A percentile compares a stretch with the other conserved stretches of the same genome.
Conservation (phyloP, 164 flowering plant genomes). For the Vitis vinifera region ASM3070453v1 NC_081810.1:20986001-20986500, state of each 20-base stretch:
- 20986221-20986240: neutral
- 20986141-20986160: slow-evolving; percentile 1
- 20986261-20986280: neutral
- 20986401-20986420: slow-evolving; percentile 4
- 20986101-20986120: slow-evolving; percentile 65
- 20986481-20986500: neutral
- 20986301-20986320: slow-evolving; percentile 9
- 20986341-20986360: neutral
- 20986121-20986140: slow-evolving; percentile 39
- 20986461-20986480: neutral
- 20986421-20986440: slow-evolving; percentile 8
- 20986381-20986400: slow-evolving; percentile 8
- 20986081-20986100: slow-evolving; percentile 61
- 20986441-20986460: neutral
- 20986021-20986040: slow-evolving; percentile 52
- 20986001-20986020: slow-evolving; percentile 64
- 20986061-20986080: slow-evolving; percentile 67
- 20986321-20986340: neutral
- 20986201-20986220: neutral
- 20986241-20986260: slow-evolving; percentile 1
- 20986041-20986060: slow-evolving; percentile 50
- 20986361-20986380: slow-evolving; percentile 15
- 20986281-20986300: neutral
- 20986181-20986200: neutral
- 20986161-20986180: slow-evolving; percentile 21